These are phyloP conservation scores for Rhizoctonia solani DNA, from an alignment of 1,284 basidiomycete genomes.

Conservation along the genomic window DNA sequence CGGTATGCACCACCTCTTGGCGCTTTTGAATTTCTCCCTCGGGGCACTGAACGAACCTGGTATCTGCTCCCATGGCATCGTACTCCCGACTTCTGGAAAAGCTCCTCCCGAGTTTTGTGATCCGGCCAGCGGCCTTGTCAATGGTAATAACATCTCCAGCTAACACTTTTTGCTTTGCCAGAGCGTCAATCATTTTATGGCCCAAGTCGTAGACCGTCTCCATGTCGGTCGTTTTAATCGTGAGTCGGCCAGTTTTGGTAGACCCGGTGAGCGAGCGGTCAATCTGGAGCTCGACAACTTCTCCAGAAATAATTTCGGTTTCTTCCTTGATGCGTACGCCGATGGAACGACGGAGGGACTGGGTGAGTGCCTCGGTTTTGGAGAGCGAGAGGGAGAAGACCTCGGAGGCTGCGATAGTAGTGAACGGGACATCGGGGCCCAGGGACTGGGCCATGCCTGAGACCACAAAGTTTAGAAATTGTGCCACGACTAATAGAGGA, in stretches of 20 bases:
- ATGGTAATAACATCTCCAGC: slow-evolving; percentile 97
- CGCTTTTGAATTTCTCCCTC: slow-evolving; percentile 98
- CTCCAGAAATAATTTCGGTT: slow-evolving; percentile 96
- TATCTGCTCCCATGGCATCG: slow-evolving; percentile 98
- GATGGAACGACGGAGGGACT: slow-evolving; percentile 93
- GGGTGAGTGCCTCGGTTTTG: slow-evolving; percentile 97
- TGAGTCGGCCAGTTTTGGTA: slow-evolving; percentile 96
- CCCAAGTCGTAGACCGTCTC: slow-evolving; percentile 99
- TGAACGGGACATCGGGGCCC: slow-evolving; percentile 94
- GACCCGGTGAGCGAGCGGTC: slow-evolving; percentile 96
- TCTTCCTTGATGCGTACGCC: slow-evolving; percentile 98
- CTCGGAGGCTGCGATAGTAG: slow-evolving; percentile 95
- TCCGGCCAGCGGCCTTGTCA: slow-evolving; percentile 97
- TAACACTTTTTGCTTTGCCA: slow-evolving; percentile 95
- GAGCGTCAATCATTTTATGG: slow-evolving; percentile 97
- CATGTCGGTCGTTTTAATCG: slow-evolving; percentile 99
- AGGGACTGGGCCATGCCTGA: slow-evolving; percentile 96
- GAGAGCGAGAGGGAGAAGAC: slow-evolving; percentile 98
- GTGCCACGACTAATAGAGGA: background rate
- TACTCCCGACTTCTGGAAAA: slow-evolving; percentile 97
- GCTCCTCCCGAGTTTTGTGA: slow-evolving; percentile 93
- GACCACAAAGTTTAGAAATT: background rate
- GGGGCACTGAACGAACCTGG: slow-evolving; percentile 95
- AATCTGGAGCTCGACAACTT: slow-evolving; percentile 98
- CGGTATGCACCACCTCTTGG: slow-evolving; percentile 95